Conservation (phyloP, 2,329 filamentous ascomycete genomes). For the Pseudocercospora pini-densiflorae region DNA sequence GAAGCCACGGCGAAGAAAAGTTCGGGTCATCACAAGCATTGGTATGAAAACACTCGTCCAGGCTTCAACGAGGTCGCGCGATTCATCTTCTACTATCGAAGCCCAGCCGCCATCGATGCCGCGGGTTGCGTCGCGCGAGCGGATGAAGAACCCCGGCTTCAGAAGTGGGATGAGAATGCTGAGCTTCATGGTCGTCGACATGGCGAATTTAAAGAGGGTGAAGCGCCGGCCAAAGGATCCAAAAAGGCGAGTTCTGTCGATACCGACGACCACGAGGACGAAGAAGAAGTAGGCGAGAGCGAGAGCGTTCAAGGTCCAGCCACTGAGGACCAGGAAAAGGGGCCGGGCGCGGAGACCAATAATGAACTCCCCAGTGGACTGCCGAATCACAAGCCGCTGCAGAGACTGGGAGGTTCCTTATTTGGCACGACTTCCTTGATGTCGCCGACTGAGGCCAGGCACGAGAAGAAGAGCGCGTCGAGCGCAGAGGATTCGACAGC, state of each 20-base stretch:
- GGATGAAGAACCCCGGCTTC: constrained; percentile 20
- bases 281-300: not conserved
- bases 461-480: not conserved
- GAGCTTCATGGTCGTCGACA: not conserved
- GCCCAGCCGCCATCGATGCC: constrained; percentile 29
- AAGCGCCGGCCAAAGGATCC: not conserved
- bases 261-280: not conserved
- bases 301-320: not conserved
- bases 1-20: constrained; percentile 20
- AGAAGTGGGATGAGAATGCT: not conserved
- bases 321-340: not conserved
- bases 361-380: not conserved
- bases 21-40: constrained; percentile 26
- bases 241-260: not conserved
- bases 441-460: not conserved
- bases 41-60: constrained; percentile 32
- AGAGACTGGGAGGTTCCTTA: not conserved
- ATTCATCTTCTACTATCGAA: constrained; percentile 49
- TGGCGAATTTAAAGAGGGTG: not conserved
- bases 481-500: not conserved
- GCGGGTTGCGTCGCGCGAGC: constrained; percentile 26
- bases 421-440: not conserved
- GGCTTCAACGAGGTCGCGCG: constrained; percentile 45
- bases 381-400: not conserved
- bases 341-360: not conserved